A percentile compares a stretch with the other conserved stretches of the same genome.
These are phyloP conservation scores for Botrytis byssoidea DNA, from an alignment of 2,329 filamentous ascomycete genomes.

Conservation along the genomic window DNA sequence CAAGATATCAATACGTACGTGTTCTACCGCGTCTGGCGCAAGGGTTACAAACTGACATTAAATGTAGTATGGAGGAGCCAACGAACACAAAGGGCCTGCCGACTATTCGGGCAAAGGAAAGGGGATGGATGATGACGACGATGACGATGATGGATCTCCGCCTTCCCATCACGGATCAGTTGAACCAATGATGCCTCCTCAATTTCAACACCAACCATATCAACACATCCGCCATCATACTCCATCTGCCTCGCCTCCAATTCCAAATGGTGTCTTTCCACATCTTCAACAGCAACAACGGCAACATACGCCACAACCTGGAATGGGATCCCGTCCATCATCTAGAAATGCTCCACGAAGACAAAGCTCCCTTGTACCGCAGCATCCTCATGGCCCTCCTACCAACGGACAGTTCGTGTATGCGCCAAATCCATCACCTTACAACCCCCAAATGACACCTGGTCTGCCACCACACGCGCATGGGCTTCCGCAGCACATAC, in stretches of 20 bases:
- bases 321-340: conserved; percentile 69
- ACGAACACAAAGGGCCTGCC: conserved; percentile 92
- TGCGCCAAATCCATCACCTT: conserved; percentile 82
- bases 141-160: conserved; percentile 66
- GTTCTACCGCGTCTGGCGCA: conserved; percentile 19
- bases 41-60: conserved; percentile 27
- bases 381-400: conserved; percentile 55
- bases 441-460: conserved; percentile 60
- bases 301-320: conserved; percentile 79
- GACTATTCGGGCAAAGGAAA: conserved; percentile 82
- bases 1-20: conserved; percentile 86
- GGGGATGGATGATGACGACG: conserved; percentile 72
- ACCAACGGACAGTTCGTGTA: conserved; percentile 72
- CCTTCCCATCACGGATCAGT: conserved; percentile 47
- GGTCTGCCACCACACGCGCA: conserved; percentile 43
- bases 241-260: conserved; percentile 84
- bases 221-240: conserved; percentile 79
- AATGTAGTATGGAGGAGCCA: conserved; percentile 79
- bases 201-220: conserved; percentile 70
- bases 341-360: conserved; percentile 79
- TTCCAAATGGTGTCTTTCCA: conserved; percentile 52
- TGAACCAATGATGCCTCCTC: conserved; percentile 63
- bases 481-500: conserved; percentile 36
- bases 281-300: conserved; percentile 52
- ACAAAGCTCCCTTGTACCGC: conserved; percentile 69